These are phyloP conservation scores for Chamaecyparis obtusa DNA, from an alignment of 75 land plant genomes.

Conservation along the genomic window DNA sequence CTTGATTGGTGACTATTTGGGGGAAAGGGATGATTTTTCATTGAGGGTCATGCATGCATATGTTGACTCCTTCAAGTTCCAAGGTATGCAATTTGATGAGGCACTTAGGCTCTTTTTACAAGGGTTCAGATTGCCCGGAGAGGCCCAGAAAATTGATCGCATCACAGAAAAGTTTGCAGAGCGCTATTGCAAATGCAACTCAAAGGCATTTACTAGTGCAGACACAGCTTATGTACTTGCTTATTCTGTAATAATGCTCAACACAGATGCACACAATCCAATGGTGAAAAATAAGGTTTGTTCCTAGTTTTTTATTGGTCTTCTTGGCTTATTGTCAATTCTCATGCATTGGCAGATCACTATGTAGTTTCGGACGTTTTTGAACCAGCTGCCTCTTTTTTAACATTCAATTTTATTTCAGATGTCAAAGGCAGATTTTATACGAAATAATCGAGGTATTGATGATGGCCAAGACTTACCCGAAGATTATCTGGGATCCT, in stretches of 20 bases:
- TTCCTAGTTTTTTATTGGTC: background rate
- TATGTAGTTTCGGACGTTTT: background rate
- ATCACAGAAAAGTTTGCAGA: conserved; percentile 99
- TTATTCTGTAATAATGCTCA: conserved; percentile 96
- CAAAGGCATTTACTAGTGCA: conserved; percentile 91
- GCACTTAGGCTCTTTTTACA: conserved; percentile 78
- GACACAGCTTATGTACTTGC: conserved; percentile 99
- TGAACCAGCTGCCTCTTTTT: background rate
- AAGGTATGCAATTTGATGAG: conserved; percentile 96
- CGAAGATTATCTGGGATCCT: conserved; percentile 87
- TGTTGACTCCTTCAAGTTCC: conserved; percentile 95
- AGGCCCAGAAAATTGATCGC: conserved; percentile 98
- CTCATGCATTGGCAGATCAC: background rate
- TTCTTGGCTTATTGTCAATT: background rate
- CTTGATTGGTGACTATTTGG: conserved; percentile 95
- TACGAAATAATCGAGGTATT: conserved; percentile 95
- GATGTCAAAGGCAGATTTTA: conserved; percentile 98
- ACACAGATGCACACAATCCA: conserved; percentile 98
- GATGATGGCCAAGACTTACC: conserved; percentile 98
- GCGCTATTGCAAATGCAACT: conserved; percentile 96
- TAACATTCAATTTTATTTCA: conserved; percentile 26
- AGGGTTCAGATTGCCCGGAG: conserved; percentile 98
- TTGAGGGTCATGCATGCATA: conserved; percentile 98
- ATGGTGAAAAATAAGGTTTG: conserved; percentile 95
- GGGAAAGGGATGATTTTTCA: conserved; percentile 91